Base-by-base conservation (phyloP, 371 early-diverging fungal genomes). In the Rhizopus microsporus region DNA sequence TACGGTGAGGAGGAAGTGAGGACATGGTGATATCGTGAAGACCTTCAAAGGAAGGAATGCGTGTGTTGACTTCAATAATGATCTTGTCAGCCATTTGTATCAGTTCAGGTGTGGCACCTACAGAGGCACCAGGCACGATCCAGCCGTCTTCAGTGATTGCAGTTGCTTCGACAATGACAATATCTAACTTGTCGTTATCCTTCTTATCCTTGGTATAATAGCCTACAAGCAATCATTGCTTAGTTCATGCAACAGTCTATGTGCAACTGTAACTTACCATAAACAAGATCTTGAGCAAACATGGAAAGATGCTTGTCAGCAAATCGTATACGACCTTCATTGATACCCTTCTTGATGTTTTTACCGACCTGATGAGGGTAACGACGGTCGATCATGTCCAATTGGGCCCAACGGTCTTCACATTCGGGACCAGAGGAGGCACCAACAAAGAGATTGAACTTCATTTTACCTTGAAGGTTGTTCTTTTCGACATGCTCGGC, bases 231-330 rank as follows among this genome's bases (percentile, higher is more conserved):
- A 51, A 23, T 32, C 15, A 37, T 23, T 43, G 17, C 50, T 47
- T 47, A 4, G 37, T 13, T 45, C 12, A 40, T 9, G 13, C 50
- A 45, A 48, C 7, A 15, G 13, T 12, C 37, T 46, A 7, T 33
- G 34, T 42, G 43, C 15, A 33, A 43, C n/a, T 33, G 15, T 8
- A 15, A 15, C 57, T 58, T 69, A 76, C 77, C 79, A 58, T 78
- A 78, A 8, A 75, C 65, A 44, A 78, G 60, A 56, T 78, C 81
- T 54, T 78, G 78, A 54, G 81, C 75, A 52, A 81, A 81, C 76
- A 78, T 76, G 37, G 81, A 81, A 63, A 81, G 66, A 63, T 81
- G 81, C 62, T 81, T 81, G 59, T 81, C 81, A 31, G 81, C 81
- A 67, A 81, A 81, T n/a, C 74, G 72, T 57, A 78, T 81, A 57